Percentiles rank a stretch among this genome's conserved stretches.
Conservation (phyloP, 306 rosid species). For the Vicia sativa region DNA sequence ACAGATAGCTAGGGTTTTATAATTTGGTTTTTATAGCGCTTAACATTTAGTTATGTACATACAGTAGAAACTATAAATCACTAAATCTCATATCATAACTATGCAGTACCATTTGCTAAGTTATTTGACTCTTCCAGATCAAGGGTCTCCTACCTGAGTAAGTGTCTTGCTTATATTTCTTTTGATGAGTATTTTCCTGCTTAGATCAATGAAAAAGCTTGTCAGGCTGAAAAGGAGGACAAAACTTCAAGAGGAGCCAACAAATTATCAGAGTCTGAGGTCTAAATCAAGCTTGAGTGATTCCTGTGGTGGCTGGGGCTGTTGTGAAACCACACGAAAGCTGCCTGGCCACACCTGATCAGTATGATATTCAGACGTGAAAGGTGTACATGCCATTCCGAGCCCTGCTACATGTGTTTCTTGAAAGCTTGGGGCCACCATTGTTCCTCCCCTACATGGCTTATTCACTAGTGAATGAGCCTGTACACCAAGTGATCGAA, state of each 20-base stretch:
- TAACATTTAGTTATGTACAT: constrained; percentile 31
- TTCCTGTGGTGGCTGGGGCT: constrained; percentile 48
- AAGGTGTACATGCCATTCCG: constrained; percentile 55
- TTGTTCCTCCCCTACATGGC: constrained; percentile 58
- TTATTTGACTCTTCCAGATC: constrained; percentile 35
- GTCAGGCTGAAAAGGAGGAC: constrained; percentile 28
- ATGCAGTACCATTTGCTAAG: constrained; percentile 41
- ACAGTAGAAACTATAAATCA: constrained; percentile 36
- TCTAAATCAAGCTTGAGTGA: constrained; percentile 70
- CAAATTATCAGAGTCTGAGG: constrained; percentile 67
- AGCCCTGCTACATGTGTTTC: constrained; percentile 57
- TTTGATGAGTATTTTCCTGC: constrained; percentile 34
- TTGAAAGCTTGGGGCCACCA: constrained; percentile 57
- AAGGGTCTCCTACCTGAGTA: constrained; percentile 49
- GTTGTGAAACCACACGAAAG: constrained; percentile 63
- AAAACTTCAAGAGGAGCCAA: constrained; percentile 21
- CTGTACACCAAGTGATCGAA: constrained; percentile 72
- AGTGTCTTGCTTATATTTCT: constrained; percentile 38
- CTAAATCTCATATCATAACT: constrained; percentile 36
- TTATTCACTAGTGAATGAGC: constrained; percentile 83
- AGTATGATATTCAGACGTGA: constrained; percentile 53
- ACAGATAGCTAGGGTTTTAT: constrained; percentile 11
- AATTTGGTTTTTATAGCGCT: constrained; percentile 30
- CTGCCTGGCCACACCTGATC: constrained; percentile 91
- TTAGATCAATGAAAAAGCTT: constrained; percentile 31